phyloP scores from a whole-genome alignment of 495 filamentous ascomycete species.

The Staphylotrichum longicolle region DNA sequence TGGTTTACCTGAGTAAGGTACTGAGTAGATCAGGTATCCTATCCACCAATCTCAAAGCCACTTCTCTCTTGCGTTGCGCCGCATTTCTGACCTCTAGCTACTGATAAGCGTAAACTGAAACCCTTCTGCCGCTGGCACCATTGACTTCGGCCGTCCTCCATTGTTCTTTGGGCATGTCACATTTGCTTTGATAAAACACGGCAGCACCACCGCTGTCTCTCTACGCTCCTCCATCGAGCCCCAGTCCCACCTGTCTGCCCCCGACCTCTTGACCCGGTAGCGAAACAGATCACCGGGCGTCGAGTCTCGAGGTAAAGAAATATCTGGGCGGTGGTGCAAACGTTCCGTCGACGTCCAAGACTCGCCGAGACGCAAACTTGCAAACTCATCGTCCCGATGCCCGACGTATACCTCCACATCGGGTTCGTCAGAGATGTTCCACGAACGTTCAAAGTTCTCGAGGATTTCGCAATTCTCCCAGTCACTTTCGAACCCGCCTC shows the following conservation, averaged over 20 bases:
- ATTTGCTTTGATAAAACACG: not conserved
- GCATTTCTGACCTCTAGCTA: not conserved
- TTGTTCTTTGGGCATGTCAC: not conserved
- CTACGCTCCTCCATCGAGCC: not conserved
- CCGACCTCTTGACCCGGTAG: not conserved
- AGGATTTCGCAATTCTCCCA: not conserved
- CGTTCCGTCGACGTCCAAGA: not conserved
- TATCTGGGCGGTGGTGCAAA: not conserved
- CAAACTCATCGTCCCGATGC: not conserved
- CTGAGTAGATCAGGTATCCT: not conserved
- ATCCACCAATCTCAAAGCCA: not conserved
- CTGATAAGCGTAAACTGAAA: not conserved
- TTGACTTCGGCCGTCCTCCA: not conserved
- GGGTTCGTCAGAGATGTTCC: not conserved
- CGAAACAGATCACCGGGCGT: slow-evolving; percentile 1
- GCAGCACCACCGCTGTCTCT: not conserved
- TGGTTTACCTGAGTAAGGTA: not conserved
- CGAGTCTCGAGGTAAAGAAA: slow-evolving; percentile 3
- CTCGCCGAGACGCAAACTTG: not conserved
- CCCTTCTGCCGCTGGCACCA: not conserved
- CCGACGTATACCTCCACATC: slow-evolving; percentile 6
- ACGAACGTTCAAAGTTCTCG: not conserved
- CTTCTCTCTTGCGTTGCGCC: not conserved
- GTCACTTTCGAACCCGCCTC: not conserved
- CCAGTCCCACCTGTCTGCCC: slow-evolving; percentile 1